Conservation (phyloP, 2,329 filamentous ascomycete species). For the Scleromitrula shiraiana region DNA sequence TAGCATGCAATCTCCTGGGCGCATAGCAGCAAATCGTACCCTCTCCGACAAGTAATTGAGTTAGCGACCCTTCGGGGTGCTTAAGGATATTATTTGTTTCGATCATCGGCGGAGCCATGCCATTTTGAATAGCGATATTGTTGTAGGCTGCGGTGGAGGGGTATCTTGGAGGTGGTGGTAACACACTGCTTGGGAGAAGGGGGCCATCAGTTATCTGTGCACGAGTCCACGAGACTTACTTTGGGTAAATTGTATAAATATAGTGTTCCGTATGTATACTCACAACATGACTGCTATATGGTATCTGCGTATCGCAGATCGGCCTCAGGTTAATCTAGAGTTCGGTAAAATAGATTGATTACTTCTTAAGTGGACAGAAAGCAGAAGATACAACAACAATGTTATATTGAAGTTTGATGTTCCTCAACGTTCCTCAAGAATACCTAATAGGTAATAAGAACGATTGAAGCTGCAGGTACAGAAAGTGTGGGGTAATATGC, state of each 20-base stretch:
- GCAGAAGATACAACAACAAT: neutral
- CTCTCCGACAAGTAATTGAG: slow-evolving; percentile 89
- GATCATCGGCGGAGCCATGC: slow-evolving; percentile 65
- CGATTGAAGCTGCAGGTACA: slow-evolving; percentile 18
- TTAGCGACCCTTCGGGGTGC: slow-evolving; percentile 73
- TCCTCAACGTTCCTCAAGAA: neutral
- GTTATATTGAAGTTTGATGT: too few species aligned
- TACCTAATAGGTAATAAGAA: neutral
- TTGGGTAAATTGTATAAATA: slow-evolving; percentile 2
- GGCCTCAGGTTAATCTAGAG: neutral
- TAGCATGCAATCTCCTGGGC: neutral
- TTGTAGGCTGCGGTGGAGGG: slow-evolving; percentile 63
- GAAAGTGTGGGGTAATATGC: slow-evolving; percentile 18
- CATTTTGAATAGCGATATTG: slow-evolving; percentile 63
- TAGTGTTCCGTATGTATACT: slow-evolving; percentile 5
- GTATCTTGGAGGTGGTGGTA: slow-evolving; percentile 80
- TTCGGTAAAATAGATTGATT: too few species aligned
- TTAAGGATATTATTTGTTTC: slow-evolving; percentile 90
- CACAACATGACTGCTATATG: slow-evolving; percentile 7
- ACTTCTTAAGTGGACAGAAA: neutral
- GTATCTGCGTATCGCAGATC: neutral
- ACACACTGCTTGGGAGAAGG: slow-evolving; percentile 45
- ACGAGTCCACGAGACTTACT: neutral
- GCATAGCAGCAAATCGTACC: slow-evolving; percentile 40
- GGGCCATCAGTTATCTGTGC: slow-evolving; percentile 18